Evolutionary conservation across 306 rosid genomes (phyloP), one percentile per base, ranked within the genome.

Genomic region (Canavalia ensiformis): DNA sequence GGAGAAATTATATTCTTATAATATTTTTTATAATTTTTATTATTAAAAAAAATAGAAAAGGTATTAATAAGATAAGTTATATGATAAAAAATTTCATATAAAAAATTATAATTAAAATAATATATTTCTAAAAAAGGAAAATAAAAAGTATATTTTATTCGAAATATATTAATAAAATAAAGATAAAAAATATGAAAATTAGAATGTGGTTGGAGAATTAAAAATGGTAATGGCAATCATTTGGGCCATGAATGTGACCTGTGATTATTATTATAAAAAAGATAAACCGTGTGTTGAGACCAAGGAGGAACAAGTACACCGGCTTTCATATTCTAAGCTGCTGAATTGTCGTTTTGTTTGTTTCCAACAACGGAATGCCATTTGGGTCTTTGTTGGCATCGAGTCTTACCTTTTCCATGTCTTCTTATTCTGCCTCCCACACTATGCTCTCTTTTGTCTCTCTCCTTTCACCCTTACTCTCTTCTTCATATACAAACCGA

Each of bases 381-480:
- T 85, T 85, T 91, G 97, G 86, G 4, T 82, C 92, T 25, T 89
- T 62, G 94, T 85, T 86, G 74, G 8, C 79, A 89, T 90, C 97
- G 93, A 88, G 30, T 51, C 45, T 31, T 29, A 42, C 33, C 45
- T 13, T 54, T 68, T 75, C 63, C 51, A 76, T 50, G 88, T 88
- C 91, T 52, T 82, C 78, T 84, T 90, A 18, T 18, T 18, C 75
- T 77, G 71, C 60, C 74, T 59, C 62, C 42, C n/a, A 37, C 76
- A 56, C 45, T n/a, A 55, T 72, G 39, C 77, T 75, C 35, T 62
- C 58, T 25, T 42, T 55, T 44, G 1, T 44, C 29, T 76, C 77
- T 42, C 18, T 45, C n/a, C 5, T 7, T 6, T 44, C 47, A 6
- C 64, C 25, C 35, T 42, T 47, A 8, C 51, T 2, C 52, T 80